Conservation (phyloP, 208 protist species). For the Leptomonas seymouri region DNA sequence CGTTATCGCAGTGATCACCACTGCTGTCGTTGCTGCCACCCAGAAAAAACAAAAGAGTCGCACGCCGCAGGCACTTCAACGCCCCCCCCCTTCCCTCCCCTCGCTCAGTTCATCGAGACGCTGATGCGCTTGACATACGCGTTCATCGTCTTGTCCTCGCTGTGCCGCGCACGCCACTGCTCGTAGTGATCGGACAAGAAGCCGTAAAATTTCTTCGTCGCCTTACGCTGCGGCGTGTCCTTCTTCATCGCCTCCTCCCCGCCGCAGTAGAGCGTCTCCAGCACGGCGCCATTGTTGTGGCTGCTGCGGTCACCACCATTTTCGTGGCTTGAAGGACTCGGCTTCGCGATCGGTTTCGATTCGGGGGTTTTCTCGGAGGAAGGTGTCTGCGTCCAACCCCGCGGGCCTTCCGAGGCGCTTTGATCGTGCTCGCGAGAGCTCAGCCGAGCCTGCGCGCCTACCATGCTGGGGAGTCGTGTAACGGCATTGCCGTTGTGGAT, state of each 20-base stretch:
- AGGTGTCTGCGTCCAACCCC: neutral
- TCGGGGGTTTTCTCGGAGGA: conserved; percentile 2
- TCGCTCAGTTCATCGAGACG: conserved; percentile 20
- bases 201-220: conserved; percentile 34
- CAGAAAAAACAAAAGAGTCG: neutral
- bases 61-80: neutral
- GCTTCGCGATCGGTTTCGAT: too few species aligned
- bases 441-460: neutral
- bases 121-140: conserved; percentile 34
- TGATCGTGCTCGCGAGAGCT: neutral
- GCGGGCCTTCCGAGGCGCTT: neutral
- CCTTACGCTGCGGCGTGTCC: conserved; percentile 12
- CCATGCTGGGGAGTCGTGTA: conserved; percentile 2
- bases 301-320: neutral
- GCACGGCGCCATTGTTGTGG: conserved; percentile 2
- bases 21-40: neutral
- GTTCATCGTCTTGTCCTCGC: conserved; percentile 19
- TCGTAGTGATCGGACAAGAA: conserved; percentile 42
- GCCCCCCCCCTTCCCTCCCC: neutral
- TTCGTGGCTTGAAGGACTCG: too few species aligned
- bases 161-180: conserved; percentile 39
- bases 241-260: conserved; percentile 41
- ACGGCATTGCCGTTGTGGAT: neutral
- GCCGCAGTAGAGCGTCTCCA: conserved; percentile 54
- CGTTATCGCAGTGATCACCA: neutral